A percentile compares a stretch with the other conserved stretches of the same genome.
phyloP scores from a whole-genome alignment of 139 green algal genomes.

The Chloropicon primus region DNA sequence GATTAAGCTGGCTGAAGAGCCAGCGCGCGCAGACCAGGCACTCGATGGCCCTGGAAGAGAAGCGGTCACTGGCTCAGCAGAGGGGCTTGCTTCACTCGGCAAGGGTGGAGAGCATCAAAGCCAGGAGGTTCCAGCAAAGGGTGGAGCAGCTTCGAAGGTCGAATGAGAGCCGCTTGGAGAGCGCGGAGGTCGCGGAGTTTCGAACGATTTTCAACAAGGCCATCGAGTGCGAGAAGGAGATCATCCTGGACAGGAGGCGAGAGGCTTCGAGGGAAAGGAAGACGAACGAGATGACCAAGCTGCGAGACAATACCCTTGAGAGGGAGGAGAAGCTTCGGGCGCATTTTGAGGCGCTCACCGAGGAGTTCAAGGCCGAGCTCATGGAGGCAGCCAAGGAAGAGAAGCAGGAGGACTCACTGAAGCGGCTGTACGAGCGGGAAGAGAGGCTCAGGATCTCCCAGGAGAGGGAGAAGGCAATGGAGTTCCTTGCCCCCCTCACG shows the following conservation, averaged over 20 bases:
- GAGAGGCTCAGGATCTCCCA: not conserved
- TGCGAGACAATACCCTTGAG: not conserved
- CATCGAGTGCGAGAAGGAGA: not conserved
- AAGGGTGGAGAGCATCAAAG: not conserved
- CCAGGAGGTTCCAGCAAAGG: not conserved
- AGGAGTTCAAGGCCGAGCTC: not conserved
- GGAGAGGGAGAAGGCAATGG: not conserved
- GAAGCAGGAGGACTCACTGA: not conserved
- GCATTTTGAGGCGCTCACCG: not conserved
- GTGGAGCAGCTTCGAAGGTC: not conserved
- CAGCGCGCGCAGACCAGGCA: not conserved
- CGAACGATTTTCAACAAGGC: not conserved
- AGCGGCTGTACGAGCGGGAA: not conserved
- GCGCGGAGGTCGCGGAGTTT: not conserved
- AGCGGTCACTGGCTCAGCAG: not conserved
- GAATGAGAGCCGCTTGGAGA: not conserved
- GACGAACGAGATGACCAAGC: not conserved
- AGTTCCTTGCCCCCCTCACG: not conserved
- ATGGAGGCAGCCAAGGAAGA: not conserved
- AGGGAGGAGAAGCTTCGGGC: not conserved
- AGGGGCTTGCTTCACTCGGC: not conserved
- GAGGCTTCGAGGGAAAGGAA: not conserved
- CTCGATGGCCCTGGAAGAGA: not conserved
- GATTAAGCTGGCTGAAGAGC: not conserved
- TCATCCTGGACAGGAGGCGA: not conserved